phyloP scores from a whole-genome alignment of 1,139 yeast genomes.

The Geotrichum bryndzae region DNA sequence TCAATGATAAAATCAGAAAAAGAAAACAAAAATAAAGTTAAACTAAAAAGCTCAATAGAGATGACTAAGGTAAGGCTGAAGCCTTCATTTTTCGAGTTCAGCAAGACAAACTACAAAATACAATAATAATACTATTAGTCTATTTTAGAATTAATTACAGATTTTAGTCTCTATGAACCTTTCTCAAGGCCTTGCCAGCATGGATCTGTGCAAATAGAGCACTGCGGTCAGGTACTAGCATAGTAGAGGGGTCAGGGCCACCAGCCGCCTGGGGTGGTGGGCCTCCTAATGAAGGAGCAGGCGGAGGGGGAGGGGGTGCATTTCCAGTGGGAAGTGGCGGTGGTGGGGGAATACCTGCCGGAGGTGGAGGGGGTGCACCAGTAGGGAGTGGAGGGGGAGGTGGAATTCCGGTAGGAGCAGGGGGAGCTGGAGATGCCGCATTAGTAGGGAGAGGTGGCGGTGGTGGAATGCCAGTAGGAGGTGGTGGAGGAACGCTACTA shows the following conservation, averaged over 20 bases:
- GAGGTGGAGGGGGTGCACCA: constrained; percentile 21
- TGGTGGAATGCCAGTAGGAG: constrained; percentile 17
- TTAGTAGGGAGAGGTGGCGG: constrained; percentile 23
- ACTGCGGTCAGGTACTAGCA: constrained; percentile 35
- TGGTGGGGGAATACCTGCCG: constrained; percentile 18
- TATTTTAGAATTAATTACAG: not conserved
- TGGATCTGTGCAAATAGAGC: constrained; percentile 48
- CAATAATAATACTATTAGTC: not conserved
- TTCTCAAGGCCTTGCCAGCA: constrained; percentile 47
- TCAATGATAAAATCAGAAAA: not conserved
- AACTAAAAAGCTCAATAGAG: not conserved
- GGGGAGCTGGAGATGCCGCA: constrained; percentile 15
- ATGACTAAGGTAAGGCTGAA: not conserved
- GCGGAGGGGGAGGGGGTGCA: constrained; percentile 36
- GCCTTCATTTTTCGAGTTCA: too few species aligned
- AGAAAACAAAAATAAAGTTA: not conserved
- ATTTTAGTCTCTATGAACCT: constrained; percentile 32
- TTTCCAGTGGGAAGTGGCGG: constrained; percentile 20
- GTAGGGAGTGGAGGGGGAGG: constrained; percentile 21
- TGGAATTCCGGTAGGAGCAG: constrained; percentile 17
- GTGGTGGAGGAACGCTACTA: not conserved
- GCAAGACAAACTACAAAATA: too few species aligned
- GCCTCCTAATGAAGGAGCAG: constrained; percentile 31
- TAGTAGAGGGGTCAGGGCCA: constrained; percentile 35
- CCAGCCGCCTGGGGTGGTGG: constrained; percentile 33